Evolutionary conservation across 2,329 filamentous ascomycete genomes (phyloP).

Genomic region (Phialophora expanda): DNA sequence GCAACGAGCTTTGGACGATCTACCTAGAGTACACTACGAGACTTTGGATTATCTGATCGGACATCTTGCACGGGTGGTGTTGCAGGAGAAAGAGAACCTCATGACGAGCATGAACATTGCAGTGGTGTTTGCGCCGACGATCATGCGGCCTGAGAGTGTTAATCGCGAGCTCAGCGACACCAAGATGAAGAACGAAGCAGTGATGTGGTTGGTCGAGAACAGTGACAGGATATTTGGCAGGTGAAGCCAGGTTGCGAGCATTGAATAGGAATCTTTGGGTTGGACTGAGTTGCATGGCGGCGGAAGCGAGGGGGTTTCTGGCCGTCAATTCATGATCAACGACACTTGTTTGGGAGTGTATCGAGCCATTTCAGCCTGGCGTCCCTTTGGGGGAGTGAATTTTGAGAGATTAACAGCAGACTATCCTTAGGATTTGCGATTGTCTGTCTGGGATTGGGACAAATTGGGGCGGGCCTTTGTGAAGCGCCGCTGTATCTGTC

Average conservation of each 20-base stretch:
- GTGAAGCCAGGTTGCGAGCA: slow-evolving; percentile 14
- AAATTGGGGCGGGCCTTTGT: slow-evolving; percentile 12
- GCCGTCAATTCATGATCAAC: slow-evolving; percentile 16
- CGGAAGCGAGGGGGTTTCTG: neutral
- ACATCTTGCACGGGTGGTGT: slow-evolving; percentile 85
- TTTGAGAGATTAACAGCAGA: slow-evolving; percentile 2
- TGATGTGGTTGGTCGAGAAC: slow-evolving; percentile 93
- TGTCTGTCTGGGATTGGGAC: slow-evolving; percentile 12
- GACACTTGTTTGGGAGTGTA: slow-evolving; percentile 15
- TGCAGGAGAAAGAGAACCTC: slow-evolving; percentile 81
- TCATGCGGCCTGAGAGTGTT: slow-evolving; percentile 88
- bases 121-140: slow-evolving; percentile 96
- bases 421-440: slow-evolving; percentile 6
- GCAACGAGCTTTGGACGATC: slow-evolving; percentile 72
- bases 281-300: slow-evolving; percentile 10
- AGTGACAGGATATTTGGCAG: slow-evolving; percentile 75
- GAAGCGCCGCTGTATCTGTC: slow-evolving; percentile 6
- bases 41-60: slow-evolving; percentile 93
- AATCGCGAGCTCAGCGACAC: slow-evolving; percentile 97
- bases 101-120: slow-evolving; percentile 97
- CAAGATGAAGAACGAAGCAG: slow-evolving; percentile 86
- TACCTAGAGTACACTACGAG: slow-evolving; percentile 84
- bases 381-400: slow-evolving; percentile 6
- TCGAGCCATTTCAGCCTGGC: slow-evolving; percentile 23
- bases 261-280: slow-evolving; percentile 27